phyloP scores from a whole-genome alignment of 176 grass and related monocot species.

The Phoenix roebelenii region DNA sequence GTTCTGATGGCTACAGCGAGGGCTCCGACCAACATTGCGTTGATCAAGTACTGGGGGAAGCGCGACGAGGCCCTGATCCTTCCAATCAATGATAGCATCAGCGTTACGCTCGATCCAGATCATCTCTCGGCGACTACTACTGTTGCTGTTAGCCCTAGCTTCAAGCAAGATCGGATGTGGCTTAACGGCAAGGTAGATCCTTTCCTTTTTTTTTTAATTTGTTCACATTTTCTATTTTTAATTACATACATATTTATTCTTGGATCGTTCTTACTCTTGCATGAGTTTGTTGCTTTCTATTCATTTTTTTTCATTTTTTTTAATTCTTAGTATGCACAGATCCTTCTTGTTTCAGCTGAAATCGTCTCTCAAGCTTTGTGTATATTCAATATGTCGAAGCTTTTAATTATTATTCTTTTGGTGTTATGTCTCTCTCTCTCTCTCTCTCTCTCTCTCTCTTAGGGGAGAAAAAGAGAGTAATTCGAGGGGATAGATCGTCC shows the following conservation, averaged over 20 bases:
- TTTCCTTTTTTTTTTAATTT: not conserved
- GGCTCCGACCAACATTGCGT: constrained; percentile 91
- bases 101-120: constrained; percentile 83
- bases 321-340: not conserved
- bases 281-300: no score
- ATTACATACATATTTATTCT: no score
- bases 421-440: no score
- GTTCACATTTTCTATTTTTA: not conserved
- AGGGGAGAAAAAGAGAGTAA: no score
- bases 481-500: no score
- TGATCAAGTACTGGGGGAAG: constrained; percentile 99
- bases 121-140: constrained; percentile 98
- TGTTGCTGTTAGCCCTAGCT: constrained; percentile 74
- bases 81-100: constrained; percentile 92
- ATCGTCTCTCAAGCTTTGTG: no score
- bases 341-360: not conserved
- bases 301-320: not conserved
- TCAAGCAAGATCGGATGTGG: constrained; percentile 90
- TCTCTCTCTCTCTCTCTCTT: no score
- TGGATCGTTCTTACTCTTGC: no score
- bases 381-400: no score
- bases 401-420: no score
- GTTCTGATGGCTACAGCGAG: constrained; percentile 75
- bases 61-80: constrained; percentile 88
- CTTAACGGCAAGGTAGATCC: constrained; percentile 75